A percentile compares a stretch with the other conserved stretches of the same genome.
Conservation (phyloP, 73 alveolate genomes). For the Loxodes magnus region DNA sequence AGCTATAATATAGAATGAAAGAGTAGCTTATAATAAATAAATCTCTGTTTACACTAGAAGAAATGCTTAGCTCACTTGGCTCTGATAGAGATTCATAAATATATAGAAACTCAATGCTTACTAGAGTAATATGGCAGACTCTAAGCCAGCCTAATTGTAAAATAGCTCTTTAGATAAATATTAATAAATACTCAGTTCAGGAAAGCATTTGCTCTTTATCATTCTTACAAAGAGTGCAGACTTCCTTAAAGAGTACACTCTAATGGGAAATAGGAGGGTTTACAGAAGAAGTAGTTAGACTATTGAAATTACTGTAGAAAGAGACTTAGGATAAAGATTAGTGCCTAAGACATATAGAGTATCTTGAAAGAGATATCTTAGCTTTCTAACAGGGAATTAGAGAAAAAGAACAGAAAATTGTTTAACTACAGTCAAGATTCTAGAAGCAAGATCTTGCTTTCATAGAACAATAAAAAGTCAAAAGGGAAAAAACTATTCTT, state of each 20-base stretch:
- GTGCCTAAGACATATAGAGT: neutral
- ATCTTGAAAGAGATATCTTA: neutral
- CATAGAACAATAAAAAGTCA: too few relatives aligned
- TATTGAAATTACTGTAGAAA: constrained; percentile 2
- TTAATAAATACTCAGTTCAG: too few relatives aligned
- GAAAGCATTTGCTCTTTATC: too few relatives aligned
- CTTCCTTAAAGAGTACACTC: too few relatives aligned
- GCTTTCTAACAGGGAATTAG: neutral
- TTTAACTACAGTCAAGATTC: neutral
- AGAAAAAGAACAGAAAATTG: constrained; percentile 1
- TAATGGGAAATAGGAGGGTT: neutral
- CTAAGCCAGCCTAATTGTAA: too few relatives aligned
- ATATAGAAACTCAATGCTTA: constrained; percentile 52
- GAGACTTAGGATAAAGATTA: neutral
- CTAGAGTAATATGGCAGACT: constrained; percentile 39
- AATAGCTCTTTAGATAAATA: too few relatives aligned
- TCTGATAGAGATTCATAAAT: constrained; percentile 44
- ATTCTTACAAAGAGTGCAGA: too few relatives aligned
- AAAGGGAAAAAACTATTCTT: too few relatives aligned
- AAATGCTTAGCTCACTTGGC: constrained; percentile 40
- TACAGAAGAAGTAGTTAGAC: constrained; percentile 3
- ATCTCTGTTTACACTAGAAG: constrained; percentile 36
- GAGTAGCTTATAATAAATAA: constrained; percentile 43
- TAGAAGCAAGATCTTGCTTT: neutral
- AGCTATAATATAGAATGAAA: constrained; percentile 46